A percentile compares a stretch with the other conserved stretches of the same genome.
phyloP scores from a whole-genome alignment of 139 green algal genomes.

The Dunaliella primolecta region DNA sequence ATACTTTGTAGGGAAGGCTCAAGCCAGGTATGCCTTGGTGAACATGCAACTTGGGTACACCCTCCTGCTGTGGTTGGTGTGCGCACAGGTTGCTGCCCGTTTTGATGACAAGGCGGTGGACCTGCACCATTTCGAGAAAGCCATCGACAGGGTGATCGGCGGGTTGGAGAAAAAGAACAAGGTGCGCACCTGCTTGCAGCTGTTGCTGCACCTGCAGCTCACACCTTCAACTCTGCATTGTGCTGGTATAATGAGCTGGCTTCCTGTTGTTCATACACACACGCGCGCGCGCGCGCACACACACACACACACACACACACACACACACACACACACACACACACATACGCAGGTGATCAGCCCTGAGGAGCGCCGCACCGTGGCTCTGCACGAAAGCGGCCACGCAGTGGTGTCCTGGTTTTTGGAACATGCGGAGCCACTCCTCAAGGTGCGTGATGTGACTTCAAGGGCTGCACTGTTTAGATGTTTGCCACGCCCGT shows the following conservation, averaged over 20 bases:
- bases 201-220: not conserved
- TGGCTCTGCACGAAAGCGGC: constrained; percentile 96
- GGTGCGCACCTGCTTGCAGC: constrained; percentile 52
- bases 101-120: constrained; percentile 40
- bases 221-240: no score
- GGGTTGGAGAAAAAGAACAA: constrained; percentile 99
- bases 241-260: no score
- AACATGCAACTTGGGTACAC: no score
- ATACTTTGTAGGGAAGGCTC: no score
- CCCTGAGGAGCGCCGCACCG: constrained; percentile 86
- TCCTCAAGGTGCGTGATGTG: constrained; percentile 83
- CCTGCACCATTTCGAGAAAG: constrained; percentile 91
- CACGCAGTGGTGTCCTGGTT: constrained; percentile 97
- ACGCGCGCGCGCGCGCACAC: not conserved
- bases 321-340: not conserved
- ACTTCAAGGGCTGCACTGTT: not conserved
- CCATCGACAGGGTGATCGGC: constrained; percentile 96
- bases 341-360: constrained; percentile 46
- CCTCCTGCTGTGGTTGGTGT: not conserved
- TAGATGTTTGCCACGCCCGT: no score
- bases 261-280: not conserved
- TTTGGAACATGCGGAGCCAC: constrained; percentile 92
- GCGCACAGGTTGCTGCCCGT: not conserved
- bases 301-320: not conserved
- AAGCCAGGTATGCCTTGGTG: no score